Base-by-base conservation (phyloP, 1,139 yeast species). In the Pichia inconspicua region DNA sequence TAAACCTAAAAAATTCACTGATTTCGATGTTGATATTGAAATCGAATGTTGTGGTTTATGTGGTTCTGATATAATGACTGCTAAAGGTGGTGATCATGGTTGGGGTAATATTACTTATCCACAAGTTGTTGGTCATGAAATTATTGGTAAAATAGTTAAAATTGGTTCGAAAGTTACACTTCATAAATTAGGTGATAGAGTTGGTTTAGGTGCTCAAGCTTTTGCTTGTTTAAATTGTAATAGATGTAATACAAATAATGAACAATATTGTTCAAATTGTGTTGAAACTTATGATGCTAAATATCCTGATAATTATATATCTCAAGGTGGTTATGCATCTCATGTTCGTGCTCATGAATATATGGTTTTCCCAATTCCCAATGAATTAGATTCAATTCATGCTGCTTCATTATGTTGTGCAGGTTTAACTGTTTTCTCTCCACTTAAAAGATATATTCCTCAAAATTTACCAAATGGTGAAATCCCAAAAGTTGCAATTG, bases 331-430 rank as follows among this genome's bases (percentile, higher is more conserved):
- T 12, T 80, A 78, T 62, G 71, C 85, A 9, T 73, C 80, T 37
- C 79, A 78, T 62, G 69, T 78, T 40, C 72, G 80, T 54, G 82
- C 77, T 35, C 69, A 74, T 57, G 79, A 77, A 57, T 67, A 71
- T 48, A 73, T 75, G 59, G 76, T 71, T 15, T 75, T 79, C 65
- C 70, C 73, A 27, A 73, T 81, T 51, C 86, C 87, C 19, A 81
- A 78, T 10, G 66, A 55, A 35, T 61, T 80, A 54, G 66, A 69
- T 40, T 64, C 75, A 15, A 65, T 66, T 43, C 63, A 66, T 46
- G 85, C 81, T 41, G 84, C 83, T 25, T 83, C 85, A 8, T 67
- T 81, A 58, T 69, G 81, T 69, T 81, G 86, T 66, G 86, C 80
- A 42, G 87, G 87, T 50, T 67, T 79, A 56, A 81, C 86, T 15